Evolutionary conservation across 805 yeast species (phyloP), one percentile per base, ranked within the genome.

Genomic region (Priceomyces carsonii): DNA sequence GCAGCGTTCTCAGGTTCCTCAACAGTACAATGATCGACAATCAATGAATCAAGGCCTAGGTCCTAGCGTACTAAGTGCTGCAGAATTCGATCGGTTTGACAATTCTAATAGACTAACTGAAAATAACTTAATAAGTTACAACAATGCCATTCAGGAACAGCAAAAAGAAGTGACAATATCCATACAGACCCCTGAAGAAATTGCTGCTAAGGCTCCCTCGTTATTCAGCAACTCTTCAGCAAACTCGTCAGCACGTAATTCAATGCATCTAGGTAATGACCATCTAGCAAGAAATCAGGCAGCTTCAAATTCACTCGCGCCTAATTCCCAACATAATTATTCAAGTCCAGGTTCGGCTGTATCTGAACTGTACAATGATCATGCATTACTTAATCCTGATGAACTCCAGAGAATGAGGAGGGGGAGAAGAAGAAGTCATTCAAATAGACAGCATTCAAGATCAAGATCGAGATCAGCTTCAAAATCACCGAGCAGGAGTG

Each of bases 191-290:
- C 66, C 76, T 5, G 71, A 69, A n/a, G 59, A 50, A 6, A 53
- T 61, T 5, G 68, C 67, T 0, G 71, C 70, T 3, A 61, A 57
- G 26, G 77, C 82, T 0, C 82, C 82, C 0, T 77, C 83, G 0
- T 54, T 79, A 10, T 79, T 79, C 52, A 69, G 77, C 32, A 69
- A 73, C 39, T 73, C 82, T 1, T 60, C 67, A 15, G 62, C 57
- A 20, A 60, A 58, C 41, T 61, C 67, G 1, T 53, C 61, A 0
- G 40, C 38, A 13, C 40, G 38, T 30, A 61, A 69, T 27, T 38
- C 41, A 6, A 36, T 35, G n/a, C 21, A 26, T 16, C n/a, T 20
- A 16, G 20, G 20, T 5, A 30, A 26, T 25, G 35, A 39, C 13
- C n/a, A 14, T 18, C 13, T 24, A n/a, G 31, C 16, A 16, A 21